Evolutionary conservation across 2,329 filamentous ascomycete genomes (phyloP), one percentile per base, ranked within the genome.

Genomic region (Aspergillus sp.): DNA sequence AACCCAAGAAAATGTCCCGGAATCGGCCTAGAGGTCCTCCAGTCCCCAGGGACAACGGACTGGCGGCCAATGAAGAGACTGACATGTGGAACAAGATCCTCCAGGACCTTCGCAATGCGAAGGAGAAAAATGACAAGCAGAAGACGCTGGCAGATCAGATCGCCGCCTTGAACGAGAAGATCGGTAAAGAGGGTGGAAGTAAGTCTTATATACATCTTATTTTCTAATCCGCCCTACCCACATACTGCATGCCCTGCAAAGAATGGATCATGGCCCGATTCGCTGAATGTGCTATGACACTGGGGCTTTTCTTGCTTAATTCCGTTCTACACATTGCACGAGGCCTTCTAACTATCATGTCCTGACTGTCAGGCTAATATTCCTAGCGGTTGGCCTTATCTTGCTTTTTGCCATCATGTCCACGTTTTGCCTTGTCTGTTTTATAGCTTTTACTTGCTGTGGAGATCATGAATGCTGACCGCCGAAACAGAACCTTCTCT

Each of bases 41-140:
- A 10, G 61, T 69, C 41, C 72, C 74, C 59, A 71, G 77, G 51
- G 77, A 79, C 63, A 79, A 79, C 69, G 76, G 76, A 23, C 70
- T 76, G n/a, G 76, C 75, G 17, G 76, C 75, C 32, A 78, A 78
- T 55, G 77, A 79, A 68, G 77, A 79, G 60, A 74, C 77, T 61
- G 77, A 79, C 59, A 76, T 79, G 69, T 79, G 76, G 76, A 78
- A 78, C 61, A 75, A 75, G 63, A 79, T 79, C 48, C 70, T 76
- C 48, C 75, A 77, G 59, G 76, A 79, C 61, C 69, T 79, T 45
- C 70, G 71, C 59, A 79, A 79, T 63, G 76, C 77, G 39, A 76
- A 78, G 53, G 77, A 79, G 66, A 78, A 76, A 61, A 78, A 78
- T 59, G 77, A 79, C 60, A 75, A 77, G 58, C 77, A 79, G 61